Conservation (phyloP, 768 basidiomycete genomes). For the Hirschioporus abietinus region DNA sequence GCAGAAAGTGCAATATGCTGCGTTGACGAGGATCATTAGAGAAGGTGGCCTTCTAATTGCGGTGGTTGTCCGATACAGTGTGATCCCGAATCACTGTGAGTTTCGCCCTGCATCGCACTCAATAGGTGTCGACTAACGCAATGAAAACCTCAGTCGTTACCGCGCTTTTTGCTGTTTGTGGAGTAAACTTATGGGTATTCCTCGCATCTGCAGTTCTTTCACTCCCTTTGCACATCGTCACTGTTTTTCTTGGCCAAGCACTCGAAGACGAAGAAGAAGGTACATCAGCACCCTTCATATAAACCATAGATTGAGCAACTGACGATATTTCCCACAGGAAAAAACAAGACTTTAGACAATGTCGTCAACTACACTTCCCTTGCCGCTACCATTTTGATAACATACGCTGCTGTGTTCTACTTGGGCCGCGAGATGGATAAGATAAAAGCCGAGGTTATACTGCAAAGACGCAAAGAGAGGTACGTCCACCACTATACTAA, state of each 20-base stretch:
- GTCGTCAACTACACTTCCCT: constrained; percentile 20
- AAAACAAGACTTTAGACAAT: constrained; percentile 28
- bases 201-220: constrained; percentile 33
- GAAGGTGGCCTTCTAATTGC: constrained; percentile 38
- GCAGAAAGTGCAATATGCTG: constrained; percentile 30
- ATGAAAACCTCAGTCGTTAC: constrained; percentile 26
- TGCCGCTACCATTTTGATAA: constrained; percentile 31
- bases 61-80: constrained; percentile 25
- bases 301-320: neutral
- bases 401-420: constrained; percentile 33
- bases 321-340: neutral
- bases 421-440: constrained; percentile 32
- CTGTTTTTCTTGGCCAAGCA: constrained; percentile 39
- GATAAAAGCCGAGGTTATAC: constrained; percentile 15
- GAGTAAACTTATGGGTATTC: constrained; percentile 35
- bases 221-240: constrained; percentile 39
- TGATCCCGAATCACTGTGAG: constrained; percentile 32
- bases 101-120: neutral
- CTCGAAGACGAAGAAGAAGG: constrained; percentile 7
- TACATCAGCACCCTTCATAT: neutral
- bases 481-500: neutral
- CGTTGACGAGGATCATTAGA: constrained; percentile 32
- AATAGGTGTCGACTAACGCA: neutral
- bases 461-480: constrained; percentile 18
- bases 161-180: constrained; percentile 36